Conservation (phyloP, 768 basidiomycete species). For the Sporobolomyces roseus region DNA sequence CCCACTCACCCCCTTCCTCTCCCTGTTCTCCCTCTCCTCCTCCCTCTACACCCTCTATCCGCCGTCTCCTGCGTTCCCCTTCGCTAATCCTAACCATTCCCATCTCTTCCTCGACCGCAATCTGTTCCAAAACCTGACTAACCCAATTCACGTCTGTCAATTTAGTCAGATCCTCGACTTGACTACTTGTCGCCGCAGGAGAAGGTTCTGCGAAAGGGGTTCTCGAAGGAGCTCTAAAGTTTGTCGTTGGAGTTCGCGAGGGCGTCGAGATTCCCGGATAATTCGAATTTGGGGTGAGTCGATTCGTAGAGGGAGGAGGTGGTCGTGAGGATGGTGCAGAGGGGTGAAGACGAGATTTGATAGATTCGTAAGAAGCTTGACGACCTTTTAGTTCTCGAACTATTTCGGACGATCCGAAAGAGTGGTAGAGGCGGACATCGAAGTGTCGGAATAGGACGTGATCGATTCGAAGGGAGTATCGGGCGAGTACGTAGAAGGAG, state of each 20-base stretch:
- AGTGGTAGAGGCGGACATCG: constrained; percentile 87
- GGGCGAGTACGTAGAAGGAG: constrained; percentile 81
- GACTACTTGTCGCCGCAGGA: not conserved
- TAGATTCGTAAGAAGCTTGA: constrained; percentile 79
- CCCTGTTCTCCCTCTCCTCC: not conserved
- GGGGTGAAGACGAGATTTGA: constrained; percentile 55
- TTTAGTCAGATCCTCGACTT: constrained; percentile 68
- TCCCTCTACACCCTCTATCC: not conserved
- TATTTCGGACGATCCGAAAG: constrained; percentile 61
- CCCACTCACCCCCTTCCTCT: too few species aligned
- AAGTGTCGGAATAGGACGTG: constrained; percentile 83
- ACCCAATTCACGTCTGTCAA: constrained; percentile 84
- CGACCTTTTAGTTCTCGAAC: constrained; percentile 81
- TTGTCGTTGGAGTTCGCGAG: too few species aligned
- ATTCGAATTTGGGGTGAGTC: not conserved
- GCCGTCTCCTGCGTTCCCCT: not conserved
- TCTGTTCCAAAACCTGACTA: constrained; percentile 54
- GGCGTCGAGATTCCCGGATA: constrained; percentile 11
- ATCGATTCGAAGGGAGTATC: constrained; percentile 92
- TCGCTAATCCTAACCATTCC: not conserved
- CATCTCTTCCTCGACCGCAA: constrained; percentile 12
- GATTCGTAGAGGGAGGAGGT: too few species aligned
- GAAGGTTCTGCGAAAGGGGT: not conserved
- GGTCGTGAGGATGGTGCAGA: not conserved
- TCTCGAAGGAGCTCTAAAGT: not conserved